phyloP scores from a whole-genome alignment of 2,329 filamentous ascomycete species.

The Xylariaceae sp. region DNA sequence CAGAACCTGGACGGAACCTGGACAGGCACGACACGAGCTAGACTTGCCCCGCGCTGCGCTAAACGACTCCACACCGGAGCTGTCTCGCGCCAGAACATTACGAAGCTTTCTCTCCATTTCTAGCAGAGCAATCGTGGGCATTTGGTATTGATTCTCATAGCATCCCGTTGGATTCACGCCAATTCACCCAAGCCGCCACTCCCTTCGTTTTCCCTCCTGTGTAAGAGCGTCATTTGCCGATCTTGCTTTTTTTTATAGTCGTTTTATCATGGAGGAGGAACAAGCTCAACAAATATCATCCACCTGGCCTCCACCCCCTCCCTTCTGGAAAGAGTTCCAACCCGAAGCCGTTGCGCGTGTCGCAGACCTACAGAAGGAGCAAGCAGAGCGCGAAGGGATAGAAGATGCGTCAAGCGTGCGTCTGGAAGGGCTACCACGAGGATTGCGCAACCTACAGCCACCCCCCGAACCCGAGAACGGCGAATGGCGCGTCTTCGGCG shows the following conservation, averaged over 20 bases:
- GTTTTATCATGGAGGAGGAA: conserved; percentile 24
- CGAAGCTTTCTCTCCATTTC: background rate
- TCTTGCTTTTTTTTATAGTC: background rate
- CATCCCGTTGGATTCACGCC: too few species aligned
- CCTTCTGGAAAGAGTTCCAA: conserved; percentile 88
- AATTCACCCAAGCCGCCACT: too few species aligned
- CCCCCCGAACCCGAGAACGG: conserved; percentile 69
- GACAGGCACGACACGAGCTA: too few species aligned
- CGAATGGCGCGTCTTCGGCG: conserved; percentile 43
- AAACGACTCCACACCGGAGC: background rate
- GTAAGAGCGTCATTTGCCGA: background rate
- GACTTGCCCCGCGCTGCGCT: conserved; percentile 5
- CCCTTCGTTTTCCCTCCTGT: too few species aligned
- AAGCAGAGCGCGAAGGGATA: conserved; percentile 28
- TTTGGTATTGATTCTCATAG: too few species aligned
- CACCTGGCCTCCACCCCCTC: conserved; percentile 80
- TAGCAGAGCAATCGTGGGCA: too few species aligned
- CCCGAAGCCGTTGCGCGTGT: conserved; percentile 62
- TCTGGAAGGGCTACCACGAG: conserved; percentile 55
- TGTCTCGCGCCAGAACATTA: background rate
- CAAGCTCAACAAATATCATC: conserved; percentile 44
- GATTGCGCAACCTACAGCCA: conserved; percentile 75
- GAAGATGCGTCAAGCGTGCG: conserved; percentile 30
- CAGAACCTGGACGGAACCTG: too few species aligned
- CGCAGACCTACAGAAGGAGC: conserved; percentile 36